Evolutionary conservation across 257 asterid genomes (phyloP).

Genomic region (Solanum virginianum): DNA sequence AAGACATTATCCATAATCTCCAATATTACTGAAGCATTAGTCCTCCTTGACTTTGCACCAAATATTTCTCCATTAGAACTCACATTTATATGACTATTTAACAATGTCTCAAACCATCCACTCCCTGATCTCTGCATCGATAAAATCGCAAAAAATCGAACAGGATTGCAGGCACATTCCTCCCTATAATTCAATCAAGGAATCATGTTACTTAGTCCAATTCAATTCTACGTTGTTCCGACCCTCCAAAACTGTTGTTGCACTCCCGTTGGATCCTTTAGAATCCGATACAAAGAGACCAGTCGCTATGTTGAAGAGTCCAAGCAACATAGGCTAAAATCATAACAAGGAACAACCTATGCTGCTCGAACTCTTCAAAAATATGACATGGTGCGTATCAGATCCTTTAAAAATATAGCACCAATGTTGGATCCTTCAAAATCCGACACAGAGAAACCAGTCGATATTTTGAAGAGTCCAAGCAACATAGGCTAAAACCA

Average conservation of each 20-base stretch:
- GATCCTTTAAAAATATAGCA: too few relatives aligned
- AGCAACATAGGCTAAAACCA: neutral
- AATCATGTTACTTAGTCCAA: neutral
- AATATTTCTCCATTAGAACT: slow-evolving; percentile 84
- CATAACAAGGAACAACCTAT: neutral
- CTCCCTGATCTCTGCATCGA: slow-evolving; percentile 94
- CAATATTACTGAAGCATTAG: slow-evolving; percentile 30
- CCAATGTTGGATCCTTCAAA: neutral
- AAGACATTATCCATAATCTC: slow-evolving; percentile 41
- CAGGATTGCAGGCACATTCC: slow-evolving; percentile 83
- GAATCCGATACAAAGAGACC: too few relatives aligned
- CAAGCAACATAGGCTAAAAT: neutral
- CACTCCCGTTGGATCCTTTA: neutral
- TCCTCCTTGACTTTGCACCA: slow-evolving; percentile 37
- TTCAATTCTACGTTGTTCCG: neutral
- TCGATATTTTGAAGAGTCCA: neutral
- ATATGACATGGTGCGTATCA: neutral
- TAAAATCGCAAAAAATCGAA: slow-evolving; percentile 46
- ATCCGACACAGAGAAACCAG: neutral
- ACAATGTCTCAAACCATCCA: slow-evolving; percentile 85
- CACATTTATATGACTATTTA: slow-evolving; percentile 59
- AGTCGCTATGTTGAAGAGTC: neutral
- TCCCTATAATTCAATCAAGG: slow-evolving; percentile 23
- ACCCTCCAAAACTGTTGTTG: neutral
- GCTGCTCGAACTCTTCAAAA: neutral